Conservation (phyloP, 1,284 basidiomycete species). For the Cryptococcus deneoformans region DNA sequence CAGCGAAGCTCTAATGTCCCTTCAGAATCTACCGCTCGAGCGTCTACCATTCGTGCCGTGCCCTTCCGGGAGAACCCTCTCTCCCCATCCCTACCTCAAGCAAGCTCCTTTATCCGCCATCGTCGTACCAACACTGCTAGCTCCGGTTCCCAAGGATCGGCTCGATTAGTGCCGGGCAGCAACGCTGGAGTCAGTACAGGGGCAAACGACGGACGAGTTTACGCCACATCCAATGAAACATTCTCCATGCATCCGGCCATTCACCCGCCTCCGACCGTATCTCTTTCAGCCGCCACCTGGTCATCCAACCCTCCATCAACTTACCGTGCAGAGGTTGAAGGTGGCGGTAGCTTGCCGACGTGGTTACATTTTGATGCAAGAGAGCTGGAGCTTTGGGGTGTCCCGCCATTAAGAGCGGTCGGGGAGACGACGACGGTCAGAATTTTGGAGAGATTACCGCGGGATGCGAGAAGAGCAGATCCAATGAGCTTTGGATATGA, state of each 20-base stretch:
- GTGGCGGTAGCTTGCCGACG: slow-evolving; percentile 31
- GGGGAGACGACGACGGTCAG: slow-evolving; percentile 31
- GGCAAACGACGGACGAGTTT: slow-evolving; percentile 33
- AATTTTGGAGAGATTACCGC: slow-evolving; percentile 40
- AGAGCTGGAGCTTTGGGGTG: slow-evolving; percentile 46
- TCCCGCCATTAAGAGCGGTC: slow-evolving; percentile 28
- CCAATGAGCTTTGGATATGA: slow-evolving; percentile 38
- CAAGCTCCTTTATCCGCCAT: slow-evolving; percentile 36
- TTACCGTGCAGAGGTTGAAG: slow-evolving; percentile 39
- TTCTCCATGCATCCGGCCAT: slow-evolving; percentile 47
- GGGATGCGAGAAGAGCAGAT: slow-evolving; percentile 35
- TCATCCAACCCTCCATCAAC: slow-evolving; percentile 41
- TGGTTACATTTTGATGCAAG: slow-evolving; percentile 47
- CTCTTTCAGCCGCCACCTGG: slow-evolving; percentile 44
- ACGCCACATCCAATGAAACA: slow-evolving; percentile 42
- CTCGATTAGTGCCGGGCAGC: slow-evolving; percentile 8
- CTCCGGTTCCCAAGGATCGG: slow-evolving; percentile 3
- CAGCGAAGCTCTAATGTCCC: slow-evolving; percentile 7
- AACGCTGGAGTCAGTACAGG: not conserved
- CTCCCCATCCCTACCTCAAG: slow-evolving; percentile 42
- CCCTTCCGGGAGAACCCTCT: slow-evolving; percentile 27
- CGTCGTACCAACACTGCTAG: slow-evolving; percentile 15
- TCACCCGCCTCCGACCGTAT: slow-evolving; percentile 44
- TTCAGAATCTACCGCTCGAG: slow-evolving; percentile 10
- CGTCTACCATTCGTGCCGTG: slow-evolving; percentile 36